Evolutionary conservation across 2,329 filamentous ascomycete genomes (phyloP).

Genomic region (Trichoderma endophyticum): DNA sequence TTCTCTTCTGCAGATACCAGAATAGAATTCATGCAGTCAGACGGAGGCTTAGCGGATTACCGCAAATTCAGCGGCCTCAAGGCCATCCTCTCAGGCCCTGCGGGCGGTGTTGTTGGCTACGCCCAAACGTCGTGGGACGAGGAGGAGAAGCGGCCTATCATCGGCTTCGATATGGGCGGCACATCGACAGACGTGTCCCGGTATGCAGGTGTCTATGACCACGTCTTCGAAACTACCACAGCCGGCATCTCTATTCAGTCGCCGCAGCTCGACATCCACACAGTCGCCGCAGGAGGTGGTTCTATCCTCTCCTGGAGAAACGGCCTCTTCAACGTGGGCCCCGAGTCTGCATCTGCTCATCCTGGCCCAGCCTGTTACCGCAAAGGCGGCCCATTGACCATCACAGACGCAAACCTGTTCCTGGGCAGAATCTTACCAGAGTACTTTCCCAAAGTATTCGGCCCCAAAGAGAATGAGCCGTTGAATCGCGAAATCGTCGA

Average conservation of each 20-base stretch:
- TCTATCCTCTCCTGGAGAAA: conserved; percentile 68
- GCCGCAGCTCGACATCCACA: conserved; percentile 79
- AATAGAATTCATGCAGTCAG: conserved; percentile 72
- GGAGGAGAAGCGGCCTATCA: conserved; percentile 64
- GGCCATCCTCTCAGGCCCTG: conserved; percentile 70
- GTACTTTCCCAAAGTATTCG: conserved; percentile 64
- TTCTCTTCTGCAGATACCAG: conserved; percentile 40
- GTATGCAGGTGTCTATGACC: conserved; percentile 50
- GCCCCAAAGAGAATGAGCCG: conserved; percentile 24
- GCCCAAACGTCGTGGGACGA: conserved; percentile 70
- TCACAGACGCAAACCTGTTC: conserved; percentile 70
- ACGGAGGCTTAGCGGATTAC: conserved; percentile 51
- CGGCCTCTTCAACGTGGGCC: conserved; percentile 69
- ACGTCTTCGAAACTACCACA: conserved; percentile 69
- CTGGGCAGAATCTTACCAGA: conserved; percentile 59
- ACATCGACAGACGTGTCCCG: conserved; percentile 72
- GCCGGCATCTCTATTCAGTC: conserved; percentile 76
- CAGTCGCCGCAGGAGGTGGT: conserved; percentile 73
- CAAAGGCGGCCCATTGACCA: conserved; percentile 68
- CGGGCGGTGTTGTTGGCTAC: conserved; percentile 75
- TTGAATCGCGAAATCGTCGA: conserved; percentile 41
- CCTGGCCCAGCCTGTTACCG: conserved; percentile 71
- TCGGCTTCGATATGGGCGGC: conserved; percentile 72
- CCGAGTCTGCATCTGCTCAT: conserved; percentile 67
- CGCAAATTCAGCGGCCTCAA: conserved; percentile 65